Evolutionary conservation across 768 basidiomycete species (phyloP).

Genomic region (Tulasnella sp.): DNA sequence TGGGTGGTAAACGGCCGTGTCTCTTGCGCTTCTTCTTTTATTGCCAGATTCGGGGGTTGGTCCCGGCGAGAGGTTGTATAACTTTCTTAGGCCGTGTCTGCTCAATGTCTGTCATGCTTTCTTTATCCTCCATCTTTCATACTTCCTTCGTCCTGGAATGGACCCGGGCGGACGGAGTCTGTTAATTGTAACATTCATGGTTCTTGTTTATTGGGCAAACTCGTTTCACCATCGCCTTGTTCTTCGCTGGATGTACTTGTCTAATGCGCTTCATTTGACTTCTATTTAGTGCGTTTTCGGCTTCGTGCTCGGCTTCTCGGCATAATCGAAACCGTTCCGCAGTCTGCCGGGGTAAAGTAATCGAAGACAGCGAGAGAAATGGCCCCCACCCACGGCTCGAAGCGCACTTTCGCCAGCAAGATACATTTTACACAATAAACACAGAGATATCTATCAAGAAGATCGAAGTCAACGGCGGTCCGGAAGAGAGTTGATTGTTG

Average conservation of each 20-base stretch:
- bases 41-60: not conserved
- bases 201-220: not conserved
- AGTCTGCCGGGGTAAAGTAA: no score
- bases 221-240: no score
- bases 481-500: no score
- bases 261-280: not conserved
- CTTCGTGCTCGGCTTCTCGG: no score
- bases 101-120: not conserved
- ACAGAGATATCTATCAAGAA: no score
- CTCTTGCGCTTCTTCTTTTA: not conserved
- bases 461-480: no score
- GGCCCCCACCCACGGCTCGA: no score
- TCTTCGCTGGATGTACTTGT: not conserved
- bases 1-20: not conserved
- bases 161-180: not conserved
- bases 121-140: no score
- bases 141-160: not conserved
- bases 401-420: no score
- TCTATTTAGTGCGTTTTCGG: not conserved
- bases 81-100: not conserved
- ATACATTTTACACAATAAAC: no score
- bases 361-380: no score
- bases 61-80: not conserved
- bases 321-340: no score
- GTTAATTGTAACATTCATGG: not conserved